phyloP scores from a whole-genome alignment of 768 basidiomycete genomes.

The Auricularia heimuer region DNA sequence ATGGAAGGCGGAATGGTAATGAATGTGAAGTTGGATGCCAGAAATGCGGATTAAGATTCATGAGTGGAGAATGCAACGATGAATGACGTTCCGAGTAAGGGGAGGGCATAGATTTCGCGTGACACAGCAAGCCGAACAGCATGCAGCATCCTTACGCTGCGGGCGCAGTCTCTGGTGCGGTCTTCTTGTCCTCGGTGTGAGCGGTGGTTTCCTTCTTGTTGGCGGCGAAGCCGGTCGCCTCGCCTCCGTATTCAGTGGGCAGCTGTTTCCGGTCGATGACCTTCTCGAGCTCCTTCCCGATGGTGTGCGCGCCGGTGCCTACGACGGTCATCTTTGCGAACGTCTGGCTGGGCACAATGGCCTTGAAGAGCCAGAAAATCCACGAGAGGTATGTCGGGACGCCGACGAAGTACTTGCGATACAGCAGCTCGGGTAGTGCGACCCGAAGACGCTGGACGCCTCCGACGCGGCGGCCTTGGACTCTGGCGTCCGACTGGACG shows the following conservation, averaged over 20 bases:
- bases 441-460: conserved; percentile 63
- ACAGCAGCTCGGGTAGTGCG: conserved; percentile 47
- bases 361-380: conserved; percentile 80
- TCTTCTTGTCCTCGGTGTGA: too few relatives aligned
- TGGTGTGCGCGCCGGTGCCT: conserved; percentile 48
- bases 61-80: too few relatives aligned
- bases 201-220: too few relatives aligned
- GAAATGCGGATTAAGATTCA: too few relatives aligned
- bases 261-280: conserved; percentile 48
- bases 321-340: conserved; percentile 74
- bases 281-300: conserved; percentile 50
- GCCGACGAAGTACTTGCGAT: conserved; percentile 73
- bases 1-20: too few relatives aligned
- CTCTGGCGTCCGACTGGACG: conserved; percentile 58
- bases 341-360: conserved; percentile 61
- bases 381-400: conserved; percentile 68
- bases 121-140: too few relatives aligned
- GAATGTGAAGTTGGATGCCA: too few relatives aligned
- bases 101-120: too few relatives aligned
- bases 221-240: conserved; percentile 36
- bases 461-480: conserved; percentile 71
- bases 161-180: too few relatives aligned
- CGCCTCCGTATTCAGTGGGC: conserved; percentile 64
- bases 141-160: too few relatives aligned
- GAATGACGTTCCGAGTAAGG: too few relatives aligned